A percentile compares a stretch with the other conserved stretches of the same genome.
These are phyloP conservation scores for Penicillium sumatraense DNA, from an alignment of 2,329 filamentous ascomycete species.

Conservation along the genomic window DNA sequence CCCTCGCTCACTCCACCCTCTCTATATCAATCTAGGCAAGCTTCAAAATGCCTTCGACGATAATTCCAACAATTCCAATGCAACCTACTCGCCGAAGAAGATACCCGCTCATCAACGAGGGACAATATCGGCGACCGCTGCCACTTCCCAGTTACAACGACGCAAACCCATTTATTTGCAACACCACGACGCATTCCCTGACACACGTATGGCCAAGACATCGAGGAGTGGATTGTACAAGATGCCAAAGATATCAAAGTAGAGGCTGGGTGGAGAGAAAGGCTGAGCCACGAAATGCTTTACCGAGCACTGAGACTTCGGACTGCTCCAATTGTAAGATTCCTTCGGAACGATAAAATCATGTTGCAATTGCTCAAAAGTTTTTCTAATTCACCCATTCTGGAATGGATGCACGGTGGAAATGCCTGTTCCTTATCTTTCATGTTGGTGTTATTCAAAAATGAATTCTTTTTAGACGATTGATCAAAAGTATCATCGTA, in stretches of 20 bases:
- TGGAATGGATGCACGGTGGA: background rate
- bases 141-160: conserved; percentile 24
- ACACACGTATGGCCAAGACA: conserved; percentile 27
- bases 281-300: background rate
- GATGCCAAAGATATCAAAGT: conserved; percentile 19
- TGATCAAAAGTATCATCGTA: background rate
- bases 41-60: background rate
- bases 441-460: background rate
- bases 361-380: background rate
- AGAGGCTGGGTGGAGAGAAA: background rate
- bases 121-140: conserved; percentile 11
- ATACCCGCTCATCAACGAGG: conserved; percentile 1
- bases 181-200: conserved; percentile 26
- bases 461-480: background rate
- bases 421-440: background rate
- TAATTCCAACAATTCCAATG: background rate
- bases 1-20: background rate
- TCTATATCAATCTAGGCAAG: background rate
- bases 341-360: background rate
- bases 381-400: too few relatives aligned
- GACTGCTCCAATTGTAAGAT: background rate
- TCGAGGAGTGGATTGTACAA: conserved; percentile 17
- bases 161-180: conserved; percentile 26
- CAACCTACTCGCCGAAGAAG: conserved; percentile 1
- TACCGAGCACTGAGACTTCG: background rate